Evolutionary conservation across 2,329 filamentous ascomycete genomes (phyloP), one percentile per base, ranked within the genome.

Genomic region (Fonsecaea pugnacius): DNA sequence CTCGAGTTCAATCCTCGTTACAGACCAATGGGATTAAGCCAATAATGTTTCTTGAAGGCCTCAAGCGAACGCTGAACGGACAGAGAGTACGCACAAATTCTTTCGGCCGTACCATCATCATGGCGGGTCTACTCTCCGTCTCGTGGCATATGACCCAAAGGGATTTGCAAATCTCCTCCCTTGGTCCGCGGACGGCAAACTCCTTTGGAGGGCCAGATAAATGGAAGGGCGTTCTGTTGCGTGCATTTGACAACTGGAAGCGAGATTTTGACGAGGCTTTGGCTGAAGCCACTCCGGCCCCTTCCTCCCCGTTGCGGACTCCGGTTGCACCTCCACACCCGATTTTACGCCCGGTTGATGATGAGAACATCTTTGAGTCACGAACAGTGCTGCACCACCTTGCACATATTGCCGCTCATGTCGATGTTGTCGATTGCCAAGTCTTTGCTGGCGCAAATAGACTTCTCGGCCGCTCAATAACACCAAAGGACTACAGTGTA

Each of bases 141-240:
- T 95, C 91, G 73, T 98, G 92, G 91, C 94, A 98, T 76, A 94
- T 98, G 90, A 95, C 96, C 74, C 93, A 98, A 75, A 87, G 94
- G 73, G 95, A 98, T 75, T 84, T 97, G 14, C 94, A 97, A 78
- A 90, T 96, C 64, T 94, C 89, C 74, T 92, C 92, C 0, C 83
- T 98, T 0, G 92, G 90, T 12, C 66, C 70, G 30, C 70, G 70
- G 21, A 91, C 93, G 10, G 87, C 87, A 0, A 87, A 89, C 70
- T 89, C 91, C 0, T 84, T 96, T 1, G 94, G 94, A 3, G 92
- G 90, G 2, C 88, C 92, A 21, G 92, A 96, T 74, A 94, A 94
- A 75, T 98, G 95, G 95, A 88, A 93, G 60, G 87, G 88, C 8
- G 89, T 91, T 3, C 81, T 99, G 36, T 92, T 92, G 1, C 85